Percentiles rank a stretch among this genome's conserved stretches.
phyloP scores from a whole-genome alignment of 805 yeast species.

The Starmerella geochares region DNA sequence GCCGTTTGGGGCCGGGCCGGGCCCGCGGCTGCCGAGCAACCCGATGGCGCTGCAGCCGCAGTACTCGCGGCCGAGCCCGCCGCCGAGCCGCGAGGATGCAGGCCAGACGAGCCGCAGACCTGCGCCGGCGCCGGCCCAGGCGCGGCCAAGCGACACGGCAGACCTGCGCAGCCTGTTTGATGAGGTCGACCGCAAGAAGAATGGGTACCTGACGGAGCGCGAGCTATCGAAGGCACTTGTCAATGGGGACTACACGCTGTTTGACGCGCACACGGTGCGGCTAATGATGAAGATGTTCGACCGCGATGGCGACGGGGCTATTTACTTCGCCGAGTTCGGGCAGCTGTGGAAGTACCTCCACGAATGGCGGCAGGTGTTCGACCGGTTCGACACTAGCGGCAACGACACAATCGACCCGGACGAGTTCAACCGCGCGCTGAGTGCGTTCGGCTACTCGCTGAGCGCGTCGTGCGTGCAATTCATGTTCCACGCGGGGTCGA shows the following conservation, averaged over 20 bases:
- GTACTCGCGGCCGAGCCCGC: not conserved
- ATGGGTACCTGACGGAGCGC: conserved; percentile 45
- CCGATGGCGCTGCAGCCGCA: not conserved
- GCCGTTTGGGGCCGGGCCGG: too few relatives aligned
- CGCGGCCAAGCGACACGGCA: conserved; percentile 7
- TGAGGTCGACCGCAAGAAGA: conserved; percentile 44
- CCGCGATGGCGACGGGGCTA: conserved; percentile 37
- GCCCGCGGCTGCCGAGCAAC: conserved; percentile 3
- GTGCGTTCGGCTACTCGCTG: conserved; percentile 56
- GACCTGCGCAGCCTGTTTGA: conserved; percentile 43
- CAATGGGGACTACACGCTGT: conserved; percentile 55
- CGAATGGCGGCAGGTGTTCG: conserved; percentile 56
- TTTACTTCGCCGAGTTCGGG: conserved; percentile 50
- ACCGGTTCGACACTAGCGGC: conserved; percentile 49
- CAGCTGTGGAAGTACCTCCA: conserved; percentile 58
- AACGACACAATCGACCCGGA: conserved; percentile 54
- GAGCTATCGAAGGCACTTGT: conserved; percentile 52
- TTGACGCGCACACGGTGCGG: conserved; percentile 49
- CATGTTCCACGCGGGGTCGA: conserved; percentile 49
- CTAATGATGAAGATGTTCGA: conserved; percentile 58
- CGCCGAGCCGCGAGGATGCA: not conserved
- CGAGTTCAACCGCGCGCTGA: conserved; percentile 52
- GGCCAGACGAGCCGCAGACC: not conserved
- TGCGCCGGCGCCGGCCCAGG: conserved; percentile 1
- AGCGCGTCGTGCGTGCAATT: conserved; percentile 47